phyloP scores from a whole-genome alignment of 2,329 filamentous ascomycete genomes.

The Fusarium nematophilum region DNA sequence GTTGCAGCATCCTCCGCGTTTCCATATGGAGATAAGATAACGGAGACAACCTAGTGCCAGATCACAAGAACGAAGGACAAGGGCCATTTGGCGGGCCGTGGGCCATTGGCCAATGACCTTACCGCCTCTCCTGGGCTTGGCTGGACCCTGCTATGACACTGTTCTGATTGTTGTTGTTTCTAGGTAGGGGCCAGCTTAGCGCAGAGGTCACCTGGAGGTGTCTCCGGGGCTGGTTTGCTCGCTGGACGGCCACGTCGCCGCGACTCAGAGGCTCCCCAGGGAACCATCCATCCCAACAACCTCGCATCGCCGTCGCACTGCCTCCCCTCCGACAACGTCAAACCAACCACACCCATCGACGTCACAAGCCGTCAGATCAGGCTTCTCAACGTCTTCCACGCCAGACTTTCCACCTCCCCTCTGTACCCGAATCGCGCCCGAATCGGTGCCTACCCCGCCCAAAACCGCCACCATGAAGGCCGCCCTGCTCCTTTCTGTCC shows the following conservation, averaged over 20 bases:
- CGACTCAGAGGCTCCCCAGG: constrained; percentile 16
- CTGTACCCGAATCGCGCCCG: constrained; percentile 4
- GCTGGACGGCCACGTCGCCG: constrained; percentile 42
- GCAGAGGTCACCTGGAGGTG: constrained; percentile 11
- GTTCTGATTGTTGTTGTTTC: neutral
- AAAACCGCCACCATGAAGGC: constrained; percentile 59
- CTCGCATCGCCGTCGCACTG: constrained; percentile 26
- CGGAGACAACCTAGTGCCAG: constrained; percentile 32
- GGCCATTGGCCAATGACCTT: constrained; percentile 33
- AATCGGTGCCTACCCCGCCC: constrained; percentile 22
- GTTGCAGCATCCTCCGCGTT: constrained; percentile 25
- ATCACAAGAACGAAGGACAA: constrained; percentile 15
- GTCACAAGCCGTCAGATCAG: constrained; percentile 34
- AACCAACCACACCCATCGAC: constrained; percentile 37
- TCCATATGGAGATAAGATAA: constrained; percentile 34
- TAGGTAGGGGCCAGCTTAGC: constrained; percentile 2
- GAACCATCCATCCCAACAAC: constrained; percentile 21
- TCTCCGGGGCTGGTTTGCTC: constrained; percentile 5
- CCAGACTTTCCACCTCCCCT: constrained; percentile 11
- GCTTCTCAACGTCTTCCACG: constrained; percentile 23
- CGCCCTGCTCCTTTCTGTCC: constrained; percentile 60
- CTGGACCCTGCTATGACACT: constrained; percentile 32
- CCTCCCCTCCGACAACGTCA: constrained; percentile 10
- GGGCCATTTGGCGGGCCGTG: constrained; percentile 18
- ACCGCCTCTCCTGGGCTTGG: constrained; percentile 14